A percentile compares a stretch with the other conserved stretches of the same genome.
These are phyloP conservation scores for Coemansia sp. DNA, from an alignment of 192 early-diverging fungal genomes.

Conservation along the genomic window DNA sequence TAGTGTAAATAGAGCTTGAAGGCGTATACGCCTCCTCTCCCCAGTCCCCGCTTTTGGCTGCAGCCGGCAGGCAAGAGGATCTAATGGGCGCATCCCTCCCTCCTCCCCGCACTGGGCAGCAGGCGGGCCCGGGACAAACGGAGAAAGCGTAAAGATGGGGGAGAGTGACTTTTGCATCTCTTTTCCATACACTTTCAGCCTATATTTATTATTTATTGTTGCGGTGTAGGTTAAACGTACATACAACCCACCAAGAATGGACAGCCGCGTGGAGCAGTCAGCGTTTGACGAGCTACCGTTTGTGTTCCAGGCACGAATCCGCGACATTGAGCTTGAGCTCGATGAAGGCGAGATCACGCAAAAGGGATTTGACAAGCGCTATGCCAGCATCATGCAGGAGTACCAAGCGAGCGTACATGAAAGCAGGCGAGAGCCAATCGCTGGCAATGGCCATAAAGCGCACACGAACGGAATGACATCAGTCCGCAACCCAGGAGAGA, in stretches of 20 bases:
- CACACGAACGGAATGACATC: background rate
- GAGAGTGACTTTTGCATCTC: background rate
- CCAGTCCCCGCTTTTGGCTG: background rate
- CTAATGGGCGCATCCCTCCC: background rate
- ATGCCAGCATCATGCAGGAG: constrained; percentile 54
- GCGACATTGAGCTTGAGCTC: constrained; percentile 53
- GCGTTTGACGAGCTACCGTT: constrained; percentile 41
- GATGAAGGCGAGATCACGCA: constrained; percentile 70
- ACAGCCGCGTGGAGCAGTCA: constrained; percentile 13
- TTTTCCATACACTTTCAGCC: background rate
- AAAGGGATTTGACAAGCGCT: constrained; percentile 71
- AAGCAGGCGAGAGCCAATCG: background rate
- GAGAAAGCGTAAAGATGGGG: background rate
- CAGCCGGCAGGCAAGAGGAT: no score
- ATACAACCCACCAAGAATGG: constrained; percentile 6
- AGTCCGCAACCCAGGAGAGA: background rate
- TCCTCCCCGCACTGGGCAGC: background rate
- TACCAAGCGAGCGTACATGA: constrained; percentile 24
- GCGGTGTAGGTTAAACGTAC: background rate
- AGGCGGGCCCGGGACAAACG: background rate
- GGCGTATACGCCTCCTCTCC: background rate
- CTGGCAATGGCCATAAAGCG: background rate
- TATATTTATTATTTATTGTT: constrained; percentile 1
- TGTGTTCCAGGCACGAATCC: constrained; percentile 39
- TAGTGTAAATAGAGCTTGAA: background rate